A percentile compares a stretch with the other conserved stretches of the same genome.
Conservation (phyloP, 2,329 filamentous ascomycete species). For the Fusarium pseudocircinatum region DNA sequence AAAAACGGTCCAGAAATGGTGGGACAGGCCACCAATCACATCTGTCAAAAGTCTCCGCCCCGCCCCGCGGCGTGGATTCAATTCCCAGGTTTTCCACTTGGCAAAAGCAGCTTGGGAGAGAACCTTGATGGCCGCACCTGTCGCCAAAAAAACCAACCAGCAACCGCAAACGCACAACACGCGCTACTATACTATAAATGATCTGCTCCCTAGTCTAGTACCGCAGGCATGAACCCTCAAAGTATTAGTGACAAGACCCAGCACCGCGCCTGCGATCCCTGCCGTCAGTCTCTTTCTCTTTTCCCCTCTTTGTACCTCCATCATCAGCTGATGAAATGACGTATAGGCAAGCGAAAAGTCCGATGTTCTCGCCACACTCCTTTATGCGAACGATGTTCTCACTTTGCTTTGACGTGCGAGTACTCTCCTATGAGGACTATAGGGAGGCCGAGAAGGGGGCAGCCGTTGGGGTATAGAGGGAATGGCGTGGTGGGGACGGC, state of each 20-base stretch:
- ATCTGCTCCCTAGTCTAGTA: neutral
- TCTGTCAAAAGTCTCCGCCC: neutral
- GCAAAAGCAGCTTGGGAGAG: constrained; percentile 8
- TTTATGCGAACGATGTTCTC: constrained; percentile 28
- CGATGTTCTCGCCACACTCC: constrained; percentile 26
- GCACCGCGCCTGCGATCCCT: constrained; percentile 30
- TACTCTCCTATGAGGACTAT: constrained; percentile 28
- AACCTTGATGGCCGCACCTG: constrained; percentile 27
- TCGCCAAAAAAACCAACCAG: neutral
- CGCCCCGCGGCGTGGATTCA: neutral
- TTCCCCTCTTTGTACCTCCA: neutral
- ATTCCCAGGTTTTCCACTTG: neutral
- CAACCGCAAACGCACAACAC: neutral
- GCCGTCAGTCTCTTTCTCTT: neutral
- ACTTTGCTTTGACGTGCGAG: constrained; percentile 26
- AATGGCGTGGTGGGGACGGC: neutral
- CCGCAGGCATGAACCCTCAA: constrained; percentile 13
- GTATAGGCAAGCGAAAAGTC: constrained; percentile 28
- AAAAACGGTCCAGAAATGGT: too few species aligned
- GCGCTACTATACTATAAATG: neutral
- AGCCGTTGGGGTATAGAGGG: neutral
- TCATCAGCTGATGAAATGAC: constrained; percentile 13
- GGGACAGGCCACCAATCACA: too few species aligned
- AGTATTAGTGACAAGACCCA: constrained; percentile 29
- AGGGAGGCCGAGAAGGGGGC: neutral